Conservation (phyloP, 345 rosid species). For the Ricinus communis region DNA sequence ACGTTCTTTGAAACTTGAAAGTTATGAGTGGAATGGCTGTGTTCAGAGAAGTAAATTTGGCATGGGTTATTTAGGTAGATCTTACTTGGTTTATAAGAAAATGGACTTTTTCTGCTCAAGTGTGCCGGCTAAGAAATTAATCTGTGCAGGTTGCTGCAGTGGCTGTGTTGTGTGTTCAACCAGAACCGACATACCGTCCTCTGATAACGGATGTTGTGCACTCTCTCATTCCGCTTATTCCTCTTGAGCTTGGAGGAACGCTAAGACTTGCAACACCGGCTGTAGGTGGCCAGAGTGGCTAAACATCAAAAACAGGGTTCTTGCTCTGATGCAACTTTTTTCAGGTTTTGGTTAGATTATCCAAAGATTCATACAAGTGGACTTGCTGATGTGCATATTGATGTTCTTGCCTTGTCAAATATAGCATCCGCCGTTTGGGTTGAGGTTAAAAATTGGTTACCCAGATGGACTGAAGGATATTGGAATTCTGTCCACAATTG, state of each 20-base stretch:
- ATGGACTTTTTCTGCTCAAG: no score
- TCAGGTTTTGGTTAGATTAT: background rate
- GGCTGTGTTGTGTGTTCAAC: conserved; percentile 88
- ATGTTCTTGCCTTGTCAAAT: background rate
- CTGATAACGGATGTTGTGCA: conserved; percentile 85
- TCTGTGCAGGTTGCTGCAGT: conserved; percentile 87
- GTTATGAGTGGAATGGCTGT: no score
- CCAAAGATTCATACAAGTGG: conserved; percentile 1
- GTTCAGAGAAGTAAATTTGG: no score
- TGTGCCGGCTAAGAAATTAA: no score
- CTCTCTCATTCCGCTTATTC: conserved; percentile 81
- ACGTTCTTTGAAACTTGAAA: no score
- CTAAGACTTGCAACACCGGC: conserved; percentile 42
- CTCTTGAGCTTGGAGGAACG: conserved; percentile 86
- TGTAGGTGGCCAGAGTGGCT: conserved; percentile 2
- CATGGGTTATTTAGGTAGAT: no score
- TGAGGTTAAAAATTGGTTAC: background rate
- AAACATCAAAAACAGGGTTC: background rate
- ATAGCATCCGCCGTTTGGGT: background rate
- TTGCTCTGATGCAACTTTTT: background rate
- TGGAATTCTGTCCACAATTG: conserved; percentile 21
- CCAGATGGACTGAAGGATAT: background rate
- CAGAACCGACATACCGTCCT: conserved; percentile 90
- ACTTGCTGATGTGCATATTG: background rate
- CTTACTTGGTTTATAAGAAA: no score